Percentiles rank a stretch among this genome's conserved stretches.
phyloP scores from a whole-genome alignment of 148 eudicot genomes.

The Vaccinium myrtillus region DNA sequence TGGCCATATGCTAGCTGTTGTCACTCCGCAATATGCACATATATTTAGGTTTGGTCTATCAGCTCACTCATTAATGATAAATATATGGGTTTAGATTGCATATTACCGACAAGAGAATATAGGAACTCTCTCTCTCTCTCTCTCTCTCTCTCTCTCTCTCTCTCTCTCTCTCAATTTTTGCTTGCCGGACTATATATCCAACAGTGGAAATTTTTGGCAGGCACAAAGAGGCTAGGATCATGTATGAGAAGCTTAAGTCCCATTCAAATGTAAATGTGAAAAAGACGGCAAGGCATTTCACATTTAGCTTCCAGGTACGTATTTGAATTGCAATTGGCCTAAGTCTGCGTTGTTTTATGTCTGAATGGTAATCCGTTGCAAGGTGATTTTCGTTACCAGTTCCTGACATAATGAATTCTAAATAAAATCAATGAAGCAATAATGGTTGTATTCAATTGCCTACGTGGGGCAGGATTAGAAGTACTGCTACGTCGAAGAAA shows the following conservation, averaged over 20 bases:
- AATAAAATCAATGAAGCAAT: neutral
- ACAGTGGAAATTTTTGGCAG: conserved; percentile 36
- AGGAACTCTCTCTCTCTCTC: neutral
- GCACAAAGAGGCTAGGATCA: conserved; percentile 64
- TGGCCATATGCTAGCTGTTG: neutral
- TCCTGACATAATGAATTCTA: neutral
- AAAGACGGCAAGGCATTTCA: conserved; percentile 70
- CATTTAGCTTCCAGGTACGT: conserved; percentile 73
- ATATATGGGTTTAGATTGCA: neutral
- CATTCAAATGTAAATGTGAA: conserved; percentile 73
- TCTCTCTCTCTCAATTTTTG: neutral
- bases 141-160: too few species aligned
- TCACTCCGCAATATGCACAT: neutral
- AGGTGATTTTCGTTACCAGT: neutral
- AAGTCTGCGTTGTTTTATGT: neutral
- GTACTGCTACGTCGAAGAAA: neutral
- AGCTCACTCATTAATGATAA: neutral
- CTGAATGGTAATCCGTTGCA: neutral
- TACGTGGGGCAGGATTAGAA: neutral
- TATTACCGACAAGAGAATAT: neutral
- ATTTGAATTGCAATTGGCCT: neutral
- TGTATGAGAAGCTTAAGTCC: conserved; percentile 88
- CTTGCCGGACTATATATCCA: neutral
- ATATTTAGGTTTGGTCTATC: neutral
- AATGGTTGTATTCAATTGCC: neutral